Evolutionary conservation across 1,284 basidiomycete genomes (phyloP).

Genomic region (Leccinum olivaceoglutinosum): DNA sequence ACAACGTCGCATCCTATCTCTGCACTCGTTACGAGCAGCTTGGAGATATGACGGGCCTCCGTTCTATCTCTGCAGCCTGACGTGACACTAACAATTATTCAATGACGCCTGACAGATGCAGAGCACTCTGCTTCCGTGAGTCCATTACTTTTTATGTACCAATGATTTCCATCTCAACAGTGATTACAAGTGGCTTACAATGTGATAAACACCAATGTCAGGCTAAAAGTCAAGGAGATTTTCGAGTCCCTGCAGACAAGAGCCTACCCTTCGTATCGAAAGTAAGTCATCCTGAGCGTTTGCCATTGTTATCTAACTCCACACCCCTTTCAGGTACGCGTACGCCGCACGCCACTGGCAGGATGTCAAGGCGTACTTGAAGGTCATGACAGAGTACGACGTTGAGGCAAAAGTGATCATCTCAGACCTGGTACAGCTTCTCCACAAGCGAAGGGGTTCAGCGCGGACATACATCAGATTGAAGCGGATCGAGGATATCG

Average conservation of each 20-base stretch:
- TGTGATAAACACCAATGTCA: neutral
- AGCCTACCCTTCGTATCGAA: slow-evolving; percentile 12
- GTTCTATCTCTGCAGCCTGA: too few species aligned
- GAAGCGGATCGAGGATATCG: slow-evolving; percentile 15
- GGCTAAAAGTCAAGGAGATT: slow-evolving; percentile 12
- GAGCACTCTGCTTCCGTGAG: slow-evolving; percentile 24
- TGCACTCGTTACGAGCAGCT: too few species aligned
- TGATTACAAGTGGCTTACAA: slow-evolving; percentile 19
- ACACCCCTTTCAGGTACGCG: slow-evolving; percentile 14
- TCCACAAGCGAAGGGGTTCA: slow-evolving; percentile 13
- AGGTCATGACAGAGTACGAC: slow-evolving; percentile 17
- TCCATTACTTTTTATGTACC: slow-evolving; percentile 1
- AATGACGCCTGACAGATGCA: slow-evolving; percentile 14
- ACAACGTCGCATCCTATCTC: too few species aligned
- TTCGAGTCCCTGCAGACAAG: slow-evolving; percentile 10
- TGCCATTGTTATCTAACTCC: neutral
- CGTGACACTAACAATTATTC: too few species aligned
- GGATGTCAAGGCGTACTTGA: slow-evolving; percentile 11
- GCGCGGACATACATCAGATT: neutral
- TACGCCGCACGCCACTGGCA: neutral
- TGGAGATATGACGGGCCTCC: too few species aligned
- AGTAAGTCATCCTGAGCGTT: neutral
- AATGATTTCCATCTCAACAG: neutral
- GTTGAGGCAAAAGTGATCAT: slow-evolving; percentile 13
- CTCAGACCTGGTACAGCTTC: slow-evolving; percentile 22